Conservation (phyloP, 108 stramenopile species). For the Asterionellopsis glacialis region DNA sequence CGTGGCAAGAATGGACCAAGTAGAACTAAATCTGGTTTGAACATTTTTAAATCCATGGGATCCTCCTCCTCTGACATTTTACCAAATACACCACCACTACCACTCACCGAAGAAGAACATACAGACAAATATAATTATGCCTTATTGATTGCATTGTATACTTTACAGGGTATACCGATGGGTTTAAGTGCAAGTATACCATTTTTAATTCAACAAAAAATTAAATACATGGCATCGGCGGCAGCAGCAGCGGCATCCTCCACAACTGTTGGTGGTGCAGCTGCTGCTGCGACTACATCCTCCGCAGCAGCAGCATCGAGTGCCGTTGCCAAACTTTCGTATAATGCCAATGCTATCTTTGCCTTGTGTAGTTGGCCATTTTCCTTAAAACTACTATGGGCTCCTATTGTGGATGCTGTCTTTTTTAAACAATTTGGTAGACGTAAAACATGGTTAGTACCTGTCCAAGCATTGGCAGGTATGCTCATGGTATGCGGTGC, state of each 20-base stretch:
- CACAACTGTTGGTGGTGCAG: constrained; percentile 16
- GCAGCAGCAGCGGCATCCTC: constrained; percentile 23
- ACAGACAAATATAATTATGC: constrained; percentile 81
- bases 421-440: constrained; percentile 87
- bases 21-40: too few species aligned
- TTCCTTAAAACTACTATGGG: constrained; percentile 97
- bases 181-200: constrained; percentile 95
- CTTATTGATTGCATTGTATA: constrained; percentile 93
- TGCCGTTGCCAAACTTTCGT: constrained; percentile 66
- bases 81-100: too few species aligned
- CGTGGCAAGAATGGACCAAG: too few species aligned
- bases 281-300: constrained; percentile 18
- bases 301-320: constrained; percentile 20
- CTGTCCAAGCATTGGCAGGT: constrained; percentile 92
- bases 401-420: constrained; percentile 96
- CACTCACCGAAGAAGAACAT: constrained; percentile 32
- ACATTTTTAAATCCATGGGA: too few species aligned
- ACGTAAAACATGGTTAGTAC: constrained; percentile 97
- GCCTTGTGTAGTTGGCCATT: constrained; percentile 95
- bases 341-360: constrained; percentile 95
- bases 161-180: constrained; percentile 99
- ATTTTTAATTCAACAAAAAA: constrained; percentile 93
- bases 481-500: constrained; percentile 73
- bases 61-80: too few species aligned
- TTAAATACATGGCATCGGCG: constrained; percentile 52